Percentiles rank a stretch among this genome's conserved stretches.
phyloP scores from a whole-genome alignment of 1,284 basidiomycete genomes.

The Apiotrichum montevideense region DNA sequence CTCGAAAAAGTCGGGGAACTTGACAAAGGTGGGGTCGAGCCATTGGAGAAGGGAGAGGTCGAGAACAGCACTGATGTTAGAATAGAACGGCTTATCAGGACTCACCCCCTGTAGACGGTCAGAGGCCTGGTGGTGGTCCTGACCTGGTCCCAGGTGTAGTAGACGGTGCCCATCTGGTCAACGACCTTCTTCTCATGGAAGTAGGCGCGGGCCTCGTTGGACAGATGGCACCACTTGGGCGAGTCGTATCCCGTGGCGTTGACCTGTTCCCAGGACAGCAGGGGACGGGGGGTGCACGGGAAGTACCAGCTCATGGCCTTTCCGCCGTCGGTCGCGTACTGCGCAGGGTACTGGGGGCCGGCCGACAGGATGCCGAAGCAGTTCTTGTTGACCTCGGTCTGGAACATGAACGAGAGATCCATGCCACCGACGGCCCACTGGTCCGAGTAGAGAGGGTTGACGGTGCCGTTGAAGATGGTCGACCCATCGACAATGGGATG shows the following conservation, averaged over 20 bases:
- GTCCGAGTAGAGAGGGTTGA: conserved; percentile 75
- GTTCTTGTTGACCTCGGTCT: conserved; percentile 73
- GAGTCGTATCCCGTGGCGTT: conserved; percentile 66
- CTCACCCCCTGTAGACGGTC: conserved; percentile 75
- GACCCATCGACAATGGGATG: conserved; percentile 63
- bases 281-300: conserved; percentile 83
- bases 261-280: conserved; percentile 58
- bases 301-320: conserved; percentile 75
- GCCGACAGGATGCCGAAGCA: conserved; percentile 68
- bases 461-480: conserved; percentile 60
- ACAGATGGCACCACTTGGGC: conserved; percentile 65
- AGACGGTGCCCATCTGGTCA: conserved; percentile 68
- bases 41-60: conserved; percentile 78
- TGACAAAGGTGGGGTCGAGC: conserved; percentile 71
- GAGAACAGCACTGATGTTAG: conserved; percentile 56
- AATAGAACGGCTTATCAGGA: conserved; percentile 51
- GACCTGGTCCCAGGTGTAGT: conserved; percentile 86
- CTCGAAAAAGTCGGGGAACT: conserved; percentile 76
- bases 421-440: conserved; percentile 72
- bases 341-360: conserved; percentile 57
- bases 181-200: conserved; percentile 38
- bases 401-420: conserved; percentile 91
- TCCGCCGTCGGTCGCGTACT: conserved; percentile 55
- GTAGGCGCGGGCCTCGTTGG: conserved; percentile 53
- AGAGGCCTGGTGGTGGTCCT: conserved; percentile 65